Base-by-base conservation (phyloP, 345 rosid genomes). In the Linum tenue region DNA sequence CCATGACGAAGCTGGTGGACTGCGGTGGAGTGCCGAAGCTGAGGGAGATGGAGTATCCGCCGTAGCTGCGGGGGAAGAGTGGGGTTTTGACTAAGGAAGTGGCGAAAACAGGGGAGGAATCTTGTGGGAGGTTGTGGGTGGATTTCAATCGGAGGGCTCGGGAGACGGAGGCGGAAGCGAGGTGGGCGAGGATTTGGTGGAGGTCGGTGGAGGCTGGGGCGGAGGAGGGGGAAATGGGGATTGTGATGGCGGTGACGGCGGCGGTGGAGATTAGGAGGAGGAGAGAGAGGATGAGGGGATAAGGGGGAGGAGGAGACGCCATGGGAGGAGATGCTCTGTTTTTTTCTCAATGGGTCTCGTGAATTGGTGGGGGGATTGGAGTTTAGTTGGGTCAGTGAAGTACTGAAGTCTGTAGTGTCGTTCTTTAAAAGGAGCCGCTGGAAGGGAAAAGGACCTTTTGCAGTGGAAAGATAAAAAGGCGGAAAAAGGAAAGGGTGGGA, bases 21-120 rank as follows among this genome's bases (percentile, higher is more conserved):
- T 90, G 97, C 4, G 96, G 83, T n/a, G 97, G 97, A 3, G 91
- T 88, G 4, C 98, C 98, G 70, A 90, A 88, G 78, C 76, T 77
- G 65, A 92, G 91, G 4, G 85, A 79, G 22, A 90, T 71, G 1
- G 91, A 80, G 83, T 90, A 90, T 31, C 81, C 97, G 15, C 97
- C 98, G 64, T 85, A 92, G 82, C 94, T 76, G 31, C 74, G 87
- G 6, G 91, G 63, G 51, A 57, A 85, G 4, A 90, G 81, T 44
- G 97, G 84, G 1, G 79, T 60, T 43, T 81, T 76, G 71, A 67
- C 61, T 48, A 77, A 63, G 37, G 81, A 60, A 22, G 69, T 40
- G 56, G 73, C 0, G 73, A 15, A 67, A 63, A 73, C 83, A 87
- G 78, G 88, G 90, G 64, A 73, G 79, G 67, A 53, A 86, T 22